Base-by-base conservation (phyloP, 2,329 filamentous ascomycete species). In the Chaetomium sp. region DNA sequence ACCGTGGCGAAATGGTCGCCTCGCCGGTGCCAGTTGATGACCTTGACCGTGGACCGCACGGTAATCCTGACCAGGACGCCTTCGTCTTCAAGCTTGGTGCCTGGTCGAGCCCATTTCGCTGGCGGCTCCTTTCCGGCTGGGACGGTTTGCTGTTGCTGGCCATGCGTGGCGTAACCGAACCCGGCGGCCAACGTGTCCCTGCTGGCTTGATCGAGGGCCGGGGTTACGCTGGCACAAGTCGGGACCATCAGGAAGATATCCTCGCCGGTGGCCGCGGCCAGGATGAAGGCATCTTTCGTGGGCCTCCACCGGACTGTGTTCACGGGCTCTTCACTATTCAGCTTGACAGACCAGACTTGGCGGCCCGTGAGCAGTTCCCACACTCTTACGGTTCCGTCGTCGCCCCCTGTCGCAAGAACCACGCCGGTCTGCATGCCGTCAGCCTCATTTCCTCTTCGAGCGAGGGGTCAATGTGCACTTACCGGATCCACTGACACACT, bases 1-100 rank as follows among this genome's bases (percentile, higher is more conserved):
- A 96, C 90, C 0, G 91, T 95, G 63, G 89, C 87, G 67, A 99
- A 87, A 75, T 96, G 96, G 70, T 97, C 92, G 64, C 94, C 94
- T 58, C 89, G 85, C 57, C 92, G 82, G 73, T 99, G 95, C 91
- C 92, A 99, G 69, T 85, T 87, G 65, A 99, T 84, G 11, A 89
- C 86, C 75, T 96, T 97, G 67, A 96, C 83, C 1, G 85, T 79
- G 49, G 88, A 83, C 59, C 88, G 83, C 10, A 96, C 86, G 6
- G 89, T 91, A 54, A 89, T 82, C 66, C 89, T 87, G 57, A 95
- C 80, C 42, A 91, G 78, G 2, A 96, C 87, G 47, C 91, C 88
- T 56, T 86, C 82, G 53, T 88, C 85, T 65, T 91, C 85, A 3
- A 96, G 80, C 47, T 82, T 79, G 2, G 81, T 72, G 40, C 86